Evolutionary conservation across 345 rosid species (phyloP), one percentile per base, ranked within the genome.

Genomic region (Ricinus communis): DNA sequence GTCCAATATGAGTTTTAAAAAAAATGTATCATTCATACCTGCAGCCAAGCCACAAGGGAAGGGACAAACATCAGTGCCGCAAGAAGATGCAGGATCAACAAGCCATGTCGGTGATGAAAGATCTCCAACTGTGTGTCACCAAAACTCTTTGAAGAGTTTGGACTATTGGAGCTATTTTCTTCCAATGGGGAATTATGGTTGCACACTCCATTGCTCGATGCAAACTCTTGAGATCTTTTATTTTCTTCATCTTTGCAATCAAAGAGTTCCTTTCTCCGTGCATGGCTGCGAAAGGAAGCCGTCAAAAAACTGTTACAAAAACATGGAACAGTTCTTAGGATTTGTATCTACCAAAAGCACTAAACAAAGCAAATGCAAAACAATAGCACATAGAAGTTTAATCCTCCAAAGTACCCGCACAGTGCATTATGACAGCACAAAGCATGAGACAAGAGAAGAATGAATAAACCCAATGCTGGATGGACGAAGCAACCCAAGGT

Each of bases 21-120:
- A n/a, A 38, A 47, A 58, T 31, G 30, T 19, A 45, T 40, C 65
- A 74, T 16, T 65, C 31, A 40, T 86, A 95, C 99, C 98, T 95
- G 97, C 76, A 87, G 80, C 97, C 97, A 92, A 61, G 99, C 96
- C 6, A 80, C 82, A 27, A 95, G 84, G 50, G 99, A 92, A 59
- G 99, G 99, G 51, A 82, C 90, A 65, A 95, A 87, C 99, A 95
- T 95, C 71, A 90, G 79, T 58, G 90, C 69, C 21, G 91, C 88
- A 71, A 92, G 82, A 73, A 95, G 82, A 85, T 92, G 97, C 70
- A 95, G 85, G 49, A 88, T 74, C 69, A 92, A 80, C 81, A 90
- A 71, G 75, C 98, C 95, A 79, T 95, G 98, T 62, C 69, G 84
- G 71, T 87, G 93, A 84, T 89, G 86, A 79, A 95, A 95, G 70